Evolutionary conservation across 1,139 yeast genomes (phyloP).

Genomic region (Pichia sp.): DNA sequence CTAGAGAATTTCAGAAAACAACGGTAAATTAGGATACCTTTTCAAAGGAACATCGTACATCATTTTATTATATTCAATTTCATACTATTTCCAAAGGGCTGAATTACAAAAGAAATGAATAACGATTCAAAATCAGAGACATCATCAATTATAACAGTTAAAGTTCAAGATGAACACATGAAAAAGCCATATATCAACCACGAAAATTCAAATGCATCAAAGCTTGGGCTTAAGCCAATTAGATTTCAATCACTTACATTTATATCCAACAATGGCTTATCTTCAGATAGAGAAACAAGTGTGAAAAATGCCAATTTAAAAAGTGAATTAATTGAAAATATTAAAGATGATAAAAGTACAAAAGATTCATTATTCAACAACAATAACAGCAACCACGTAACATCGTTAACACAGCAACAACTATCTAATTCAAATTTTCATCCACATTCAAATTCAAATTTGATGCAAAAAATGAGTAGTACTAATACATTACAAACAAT

Average conservation of each 20-base stretch:
- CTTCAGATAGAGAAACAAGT: slow-evolving; percentile 11
- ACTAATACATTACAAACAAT: slow-evolving; percentile 7
- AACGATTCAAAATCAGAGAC: background rate
- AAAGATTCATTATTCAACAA: slow-evolving; percentile 10
- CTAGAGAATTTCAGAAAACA: background rate
- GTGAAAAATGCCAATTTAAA: slow-evolving; percentile 18
- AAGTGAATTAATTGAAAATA: slow-evolving; percentile 16
- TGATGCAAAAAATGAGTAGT: slow-evolving; percentile 6
- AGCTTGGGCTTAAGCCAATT: slow-evolving; percentile 3
- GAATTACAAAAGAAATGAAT: background rate
- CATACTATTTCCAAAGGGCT: background rate
- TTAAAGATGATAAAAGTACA: slow-evolving; percentile 2
- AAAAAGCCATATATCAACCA: background rate
- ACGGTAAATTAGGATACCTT: too few species aligned
- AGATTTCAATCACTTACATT: slow-evolving; percentile 17
- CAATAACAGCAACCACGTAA: background rate
- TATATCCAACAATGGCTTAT: slow-evolving; percentile 4
- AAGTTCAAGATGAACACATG: background rate
- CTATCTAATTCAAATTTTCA: background rate
- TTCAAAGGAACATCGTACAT: too few species aligned
- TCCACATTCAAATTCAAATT: background rate
- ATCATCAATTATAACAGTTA: background rate
- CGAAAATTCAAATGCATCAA: background rate
- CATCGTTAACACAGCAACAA: background rate
- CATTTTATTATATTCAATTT: background rate